phyloP scores from a whole-genome alignment of 495 filamentous ascomycete species.

The Aspergillus sclerotioniger region DNA sequence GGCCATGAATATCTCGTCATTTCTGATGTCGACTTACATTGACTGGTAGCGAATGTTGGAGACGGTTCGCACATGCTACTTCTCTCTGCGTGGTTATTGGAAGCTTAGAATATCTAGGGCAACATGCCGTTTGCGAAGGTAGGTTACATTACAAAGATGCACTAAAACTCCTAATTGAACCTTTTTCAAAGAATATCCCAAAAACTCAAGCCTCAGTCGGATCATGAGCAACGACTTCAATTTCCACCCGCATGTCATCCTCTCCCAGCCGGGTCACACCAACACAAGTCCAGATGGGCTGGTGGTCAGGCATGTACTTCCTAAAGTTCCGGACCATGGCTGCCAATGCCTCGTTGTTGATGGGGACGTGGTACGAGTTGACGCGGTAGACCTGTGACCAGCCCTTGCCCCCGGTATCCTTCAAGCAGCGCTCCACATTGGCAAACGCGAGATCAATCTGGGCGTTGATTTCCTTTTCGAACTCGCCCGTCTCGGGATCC shows the following conservation, averaged over 20 bases:
- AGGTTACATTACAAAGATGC: too few species aligned
- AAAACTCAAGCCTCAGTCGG: conserved; percentile 1
- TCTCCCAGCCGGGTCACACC: conserved; percentile 43
- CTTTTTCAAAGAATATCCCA: too few species aligned
- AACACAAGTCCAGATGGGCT: conserved; percentile 50
- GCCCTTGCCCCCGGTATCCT: conserved; percentile 53
- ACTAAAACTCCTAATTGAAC: too few species aligned
- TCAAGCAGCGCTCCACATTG: conserved; percentile 49
- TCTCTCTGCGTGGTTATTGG: too few species aligned
- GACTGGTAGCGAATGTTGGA: too few species aligned
- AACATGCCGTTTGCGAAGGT: too few species aligned
- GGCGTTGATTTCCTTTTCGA: conserved; percentile 38
- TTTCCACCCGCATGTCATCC: conserved; percentile 52
- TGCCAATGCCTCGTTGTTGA: conserved; percentile 39
- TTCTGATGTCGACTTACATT: too few species aligned
- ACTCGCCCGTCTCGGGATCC: conserved; percentile 38
- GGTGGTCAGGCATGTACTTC: conserved; percentile 49
- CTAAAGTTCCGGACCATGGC: conserved; percentile 46
- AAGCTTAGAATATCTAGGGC: too few species aligned
- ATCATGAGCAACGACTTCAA: conserved; percentile 53
- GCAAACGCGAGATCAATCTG: conserved; percentile 55
- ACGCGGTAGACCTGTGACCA: conserved; percentile 56
- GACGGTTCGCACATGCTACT: too few species aligned
- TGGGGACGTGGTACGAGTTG: conserved; percentile 43
- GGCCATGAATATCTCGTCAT: too few species aligned